These are phyloP conservation scores for Marasmius fiardii DNA, from an alignment of 1,284 basidiomycete species.

Conservation along the genomic window DNA sequence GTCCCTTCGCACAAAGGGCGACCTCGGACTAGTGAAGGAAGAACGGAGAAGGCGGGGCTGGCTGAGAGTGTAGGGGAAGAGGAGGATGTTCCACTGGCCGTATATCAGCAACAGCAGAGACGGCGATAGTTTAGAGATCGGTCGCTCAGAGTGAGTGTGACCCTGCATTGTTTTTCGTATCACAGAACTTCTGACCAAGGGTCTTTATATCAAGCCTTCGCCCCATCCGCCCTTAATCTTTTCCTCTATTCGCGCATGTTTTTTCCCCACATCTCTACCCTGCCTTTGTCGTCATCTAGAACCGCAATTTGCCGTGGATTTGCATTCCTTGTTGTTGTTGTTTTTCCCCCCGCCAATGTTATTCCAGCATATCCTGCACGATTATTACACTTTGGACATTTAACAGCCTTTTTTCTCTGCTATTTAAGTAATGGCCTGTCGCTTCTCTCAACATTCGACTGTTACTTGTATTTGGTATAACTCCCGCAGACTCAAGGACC, in stretches of 20 bases:
- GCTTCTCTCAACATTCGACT: not conserved
- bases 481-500: not conserved
- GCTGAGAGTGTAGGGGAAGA: slow-evolving; percentile 47
- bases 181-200: not conserved
- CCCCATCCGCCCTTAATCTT: not conserved
- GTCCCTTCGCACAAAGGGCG: slow-evolving; percentile 33
- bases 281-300: not conserved
- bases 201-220: not conserved
- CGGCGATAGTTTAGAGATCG: no score
- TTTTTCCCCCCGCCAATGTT: not conserved
- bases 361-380: not conserved
- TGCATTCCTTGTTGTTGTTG: not conserved
- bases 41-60: slow-evolving; percentile 15
- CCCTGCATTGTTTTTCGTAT: not conserved
- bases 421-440: not conserved
- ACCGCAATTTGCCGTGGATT: slow-evolving; percentile 4
- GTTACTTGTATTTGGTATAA: not conserved
- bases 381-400: no score
- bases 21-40: slow-evolving; percentile 37
- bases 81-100: slow-evolving; percentile 72
- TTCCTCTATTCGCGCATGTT: not conserved
- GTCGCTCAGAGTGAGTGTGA: not conserved
- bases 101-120: slow-evolving; percentile 74
- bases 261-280: not conserved
- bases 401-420: not conserved